Percentiles rank a stretch among this genome's conserved stretches.
Conservation (phyloP, 257 asterid species). For the Petunia axillaris region DNA sequence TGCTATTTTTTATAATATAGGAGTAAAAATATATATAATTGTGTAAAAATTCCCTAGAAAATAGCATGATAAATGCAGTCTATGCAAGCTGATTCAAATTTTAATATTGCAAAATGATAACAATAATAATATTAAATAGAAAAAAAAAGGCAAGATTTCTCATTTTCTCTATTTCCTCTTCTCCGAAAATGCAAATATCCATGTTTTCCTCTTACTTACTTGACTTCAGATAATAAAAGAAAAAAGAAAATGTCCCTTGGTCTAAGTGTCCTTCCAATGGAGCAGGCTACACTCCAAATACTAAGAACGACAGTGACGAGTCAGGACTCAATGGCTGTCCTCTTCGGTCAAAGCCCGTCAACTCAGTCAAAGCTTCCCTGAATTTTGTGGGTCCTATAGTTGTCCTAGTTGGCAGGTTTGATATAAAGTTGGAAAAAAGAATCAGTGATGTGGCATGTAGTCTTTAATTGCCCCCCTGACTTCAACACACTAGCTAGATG, state of each 20-base stretch:
- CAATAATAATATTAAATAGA: too few relatives aligned
- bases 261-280: constrained; percentile 22
- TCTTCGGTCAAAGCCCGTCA: constrained; percentile 45
- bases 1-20: too few relatives aligned
- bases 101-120: too few relatives aligned
- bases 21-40: too few relatives aligned
- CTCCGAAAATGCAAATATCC: too few relatives aligned
- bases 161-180: too few relatives aligned
- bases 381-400: constrained; percentile 32
- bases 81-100: too few relatives aligned
- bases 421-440: constrained; percentile 21
- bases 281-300: constrained; percentile 66
- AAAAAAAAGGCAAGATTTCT: too few relatives aligned
- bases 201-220: not conserved
- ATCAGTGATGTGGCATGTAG: constrained; percentile 24
- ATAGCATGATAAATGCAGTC: too few relatives aligned
- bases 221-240: too few relatives aligned
- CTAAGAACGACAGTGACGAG: constrained; percentile 56
- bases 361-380: constrained; percentile 47
- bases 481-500: not conserved
- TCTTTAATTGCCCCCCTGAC: constrained; percentile 23
- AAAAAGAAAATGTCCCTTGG: not conserved
- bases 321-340: constrained; percentile 51
- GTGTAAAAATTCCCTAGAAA: too few relatives aligned
- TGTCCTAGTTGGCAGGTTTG: constrained; percentile 33